Percentiles rank a stretch among this genome's conserved stretches.
These are phyloP conservation scores for Sarocladium brachiariae DNA, from an alignment of 2,329 filamentous ascomycete genomes.

Conservation along the genomic window DNA sequence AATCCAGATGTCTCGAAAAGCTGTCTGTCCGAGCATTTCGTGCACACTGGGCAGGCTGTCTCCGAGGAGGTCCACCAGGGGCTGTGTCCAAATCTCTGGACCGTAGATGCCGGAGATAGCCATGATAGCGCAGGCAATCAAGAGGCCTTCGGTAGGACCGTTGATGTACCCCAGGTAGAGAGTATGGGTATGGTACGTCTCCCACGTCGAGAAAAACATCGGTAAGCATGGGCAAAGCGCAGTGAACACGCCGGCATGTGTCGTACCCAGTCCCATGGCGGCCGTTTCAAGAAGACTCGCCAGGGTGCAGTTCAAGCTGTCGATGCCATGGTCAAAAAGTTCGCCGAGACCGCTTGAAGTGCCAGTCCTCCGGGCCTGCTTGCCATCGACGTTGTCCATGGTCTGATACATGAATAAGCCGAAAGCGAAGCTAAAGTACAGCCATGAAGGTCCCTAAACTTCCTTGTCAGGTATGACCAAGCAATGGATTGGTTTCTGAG, in stretches of 20 bases:
- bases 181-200: slow-evolving; percentile 98
- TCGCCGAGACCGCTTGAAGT: slow-evolving; percentile 93
- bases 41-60: slow-evolving; percentile 41
- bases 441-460: slow-evolving; percentile 71
- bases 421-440: slow-evolving; percentile 93
- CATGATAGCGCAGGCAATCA: slow-evolving; percentile 85
- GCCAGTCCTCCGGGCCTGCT: slow-evolving; percentile 89
- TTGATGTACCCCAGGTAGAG: slow-evolving; percentile 96
- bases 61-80: slow-evolving; percentile 64
- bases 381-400: slow-evolving; percentile 98
- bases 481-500: slow-evolving; percentile 5
- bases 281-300: slow-evolving; percentile 86
- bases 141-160: slow-evolving; percentile 88
- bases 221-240: slow-evolving; percentile 84
- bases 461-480: background rate
- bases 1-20: slow-evolving; percentile 86
- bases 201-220: slow-evolving; percentile 99
- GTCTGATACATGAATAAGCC: slow-evolving; percentile 99
- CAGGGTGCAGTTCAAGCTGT: slow-evolving; percentile 94
- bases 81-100: slow-evolving; percentile 76
- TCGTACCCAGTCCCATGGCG: slow-evolving; percentile 84
- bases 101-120: slow-evolving; percentile 80
- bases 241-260: slow-evolving; percentile 81
- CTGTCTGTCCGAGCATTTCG: slow-evolving; percentile 59
- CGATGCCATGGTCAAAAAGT: slow-evolving; percentile 97